Evolutionary conservation across 2,329 filamentous ascomycete species (phyloP), one percentile per base, ranked within the genome.

Genomic region (Magnaporthiopsis poae): DNA sequence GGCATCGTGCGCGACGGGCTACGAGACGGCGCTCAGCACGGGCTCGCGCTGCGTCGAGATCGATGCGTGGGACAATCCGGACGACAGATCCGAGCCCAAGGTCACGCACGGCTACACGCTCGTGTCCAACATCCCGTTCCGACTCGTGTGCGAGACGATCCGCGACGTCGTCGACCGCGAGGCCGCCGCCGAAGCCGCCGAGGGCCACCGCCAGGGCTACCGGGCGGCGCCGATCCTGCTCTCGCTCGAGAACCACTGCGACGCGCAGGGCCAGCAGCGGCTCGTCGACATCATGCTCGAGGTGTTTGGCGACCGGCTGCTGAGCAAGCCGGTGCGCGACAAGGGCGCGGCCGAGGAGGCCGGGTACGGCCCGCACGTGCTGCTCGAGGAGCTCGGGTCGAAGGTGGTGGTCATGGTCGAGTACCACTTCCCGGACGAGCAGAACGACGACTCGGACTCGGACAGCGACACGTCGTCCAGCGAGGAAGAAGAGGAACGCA

Each of bases 11-110:
- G 86, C 86, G 9, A 77, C 80, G 4, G 88, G 86, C 0, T 91
- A 91, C 72, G 81, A 87, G 71, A 85, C 80, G 7, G 86, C 86
- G 0, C 77, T 91, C 21, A 78, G 76, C 36, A 84, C 86, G 0
- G 88, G 88, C 1, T 86, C 87, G 1, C 80, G 88, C 8, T 91
- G 88, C 71, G 87, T 91, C 56, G 88, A 91, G 75, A 90, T 90
- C 66, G 88, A 90, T 72, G 88, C 86, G 1, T 91, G 88, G 88
- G 87, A 90, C 71, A 74, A 88, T 70, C 76, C 76, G 59, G 80
- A 86, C 12, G 33, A 65, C 64, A 29, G 25, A 21, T 13, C 11
- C 13, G 88, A 90, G 73, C 88, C 87, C 4, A 90, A 89, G 72
- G 87, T 90, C 65, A 90, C 88, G 0, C 88, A 90, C 72, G 88